Conservation (phyloP, 1,284 basidiomycete genomes). For the Ustilago nuda region DNA sequence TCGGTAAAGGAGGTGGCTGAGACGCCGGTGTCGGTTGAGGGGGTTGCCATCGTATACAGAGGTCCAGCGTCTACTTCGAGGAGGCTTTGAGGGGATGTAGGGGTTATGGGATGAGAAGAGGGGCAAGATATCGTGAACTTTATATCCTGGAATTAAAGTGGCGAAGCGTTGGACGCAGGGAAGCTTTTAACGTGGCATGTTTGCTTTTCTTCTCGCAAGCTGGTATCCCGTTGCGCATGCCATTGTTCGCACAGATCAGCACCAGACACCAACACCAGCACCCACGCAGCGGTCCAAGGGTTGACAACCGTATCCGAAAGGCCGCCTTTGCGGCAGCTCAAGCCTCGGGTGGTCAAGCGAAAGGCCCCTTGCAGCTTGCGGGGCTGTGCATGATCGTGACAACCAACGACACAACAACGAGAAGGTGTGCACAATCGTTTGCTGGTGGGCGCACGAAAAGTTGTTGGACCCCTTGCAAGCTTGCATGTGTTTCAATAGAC, state of each 20-base stretch:
- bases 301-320: not conserved
- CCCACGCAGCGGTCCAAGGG: not conserved
- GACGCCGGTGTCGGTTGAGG: slow-evolving; percentile 51
- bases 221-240: too few relatives aligned
- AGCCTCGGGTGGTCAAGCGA: not conserved
- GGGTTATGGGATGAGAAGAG: not conserved
- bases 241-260: not conserved
- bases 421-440: not conserved
- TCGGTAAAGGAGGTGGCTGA: slow-evolving; percentile 41
- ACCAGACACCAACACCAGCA: not conserved
- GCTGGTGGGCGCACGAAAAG: not conserved
- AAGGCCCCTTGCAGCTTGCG: not conserved
- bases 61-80: not conserved
- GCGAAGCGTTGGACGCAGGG: not conserved
- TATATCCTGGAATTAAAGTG: not conserved
- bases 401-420: not conserved
- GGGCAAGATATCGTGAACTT: not conserved
- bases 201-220: not conserved
- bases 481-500: not conserved
- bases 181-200: slow-evolving; percentile 4
- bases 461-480: slow-evolving; percentile 1
- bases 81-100: not conserved
- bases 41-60: slow-evolving; percentile 15
- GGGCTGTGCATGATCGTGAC: not conserved
- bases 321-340: too few relatives aligned